Conservation (phyloP, 164 flowering plant genomes). For the Vitis cinerea region DNA sequence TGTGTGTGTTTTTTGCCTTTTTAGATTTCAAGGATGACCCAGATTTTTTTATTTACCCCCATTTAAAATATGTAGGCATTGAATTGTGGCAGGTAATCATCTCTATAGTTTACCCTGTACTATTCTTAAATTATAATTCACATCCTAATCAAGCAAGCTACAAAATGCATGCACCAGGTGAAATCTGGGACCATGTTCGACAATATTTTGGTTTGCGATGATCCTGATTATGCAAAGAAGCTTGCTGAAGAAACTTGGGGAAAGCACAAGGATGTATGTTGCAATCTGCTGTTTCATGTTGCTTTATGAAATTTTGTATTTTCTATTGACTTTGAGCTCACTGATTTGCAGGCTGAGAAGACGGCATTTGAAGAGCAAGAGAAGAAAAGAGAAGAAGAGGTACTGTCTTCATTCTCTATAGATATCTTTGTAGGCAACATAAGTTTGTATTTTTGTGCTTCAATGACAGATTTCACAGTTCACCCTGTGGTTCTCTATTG, state of each 20-base stretch:
- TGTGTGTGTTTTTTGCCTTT: too few species aligned
- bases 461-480: too few species aligned
- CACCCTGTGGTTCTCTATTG: too few species aligned
- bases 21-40: slow-evolving; percentile 90
- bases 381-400: too few species aligned
- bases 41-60: slow-evolving; percentile 63
- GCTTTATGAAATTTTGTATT: too few species aligned
- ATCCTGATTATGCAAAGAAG: slow-evolving; percentile 84
- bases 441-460: too few species aligned
- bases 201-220: slow-evolving; percentile 79
- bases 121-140: neutral
- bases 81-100: slow-evolving; percentile 83
- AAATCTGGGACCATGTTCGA: slow-evolving; percentile 92
- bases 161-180: slow-evolving; percentile 47
- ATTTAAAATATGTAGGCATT: slow-evolving; percentile 70
- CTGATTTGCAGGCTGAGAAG: too few species aligned
- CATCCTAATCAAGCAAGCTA: neutral
- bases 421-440: too few species aligned
- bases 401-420: too few species aligned
- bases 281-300: too few species aligned
- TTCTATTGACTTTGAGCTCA: too few species aligned
- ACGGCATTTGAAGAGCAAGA: too few species aligned
- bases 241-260: slow-evolving; percentile 94
- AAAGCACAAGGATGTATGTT: slow-evolving; percentile 60
- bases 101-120: neutral